Conservation (phyloP, 2,329 filamentous ascomycete genomes). For the Calonectria leucothoes region DNA sequence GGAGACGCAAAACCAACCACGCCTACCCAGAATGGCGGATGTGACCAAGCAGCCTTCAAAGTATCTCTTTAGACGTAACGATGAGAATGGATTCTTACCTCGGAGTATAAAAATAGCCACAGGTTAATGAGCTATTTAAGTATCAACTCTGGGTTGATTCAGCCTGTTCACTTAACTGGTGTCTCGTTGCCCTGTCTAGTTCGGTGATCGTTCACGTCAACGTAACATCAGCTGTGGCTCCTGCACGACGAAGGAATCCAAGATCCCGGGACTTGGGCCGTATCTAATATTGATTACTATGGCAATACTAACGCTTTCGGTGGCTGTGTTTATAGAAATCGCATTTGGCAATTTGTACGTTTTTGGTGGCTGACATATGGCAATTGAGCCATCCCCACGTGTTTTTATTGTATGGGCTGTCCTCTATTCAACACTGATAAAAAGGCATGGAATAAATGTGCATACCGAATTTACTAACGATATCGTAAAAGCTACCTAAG, state of each 20-base stretch:
- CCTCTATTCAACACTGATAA: neutral
- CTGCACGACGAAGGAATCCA: neutral
- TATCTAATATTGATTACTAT: neutral
- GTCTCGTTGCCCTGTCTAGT: neutral
- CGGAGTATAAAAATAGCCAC: neutral
- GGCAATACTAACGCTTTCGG: neutral
- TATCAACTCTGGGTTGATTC: neutral
- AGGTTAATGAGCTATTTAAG: neutral
- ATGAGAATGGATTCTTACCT: neutral
- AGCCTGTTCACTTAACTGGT: neutral
- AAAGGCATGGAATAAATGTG: neutral
- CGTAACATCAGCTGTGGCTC: neutral
- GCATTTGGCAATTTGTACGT: neutral
- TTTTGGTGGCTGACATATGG: neutral
- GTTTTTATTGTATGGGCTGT: neutral
- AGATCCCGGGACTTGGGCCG: neutral
- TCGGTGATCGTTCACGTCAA: neutral
- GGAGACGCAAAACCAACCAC: neutral
- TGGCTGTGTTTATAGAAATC: neutral
- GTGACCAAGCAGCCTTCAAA: neutral
- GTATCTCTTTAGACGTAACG: neutral
- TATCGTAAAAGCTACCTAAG: neutral
- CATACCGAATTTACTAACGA: neutral
- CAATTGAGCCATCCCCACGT: neutral
- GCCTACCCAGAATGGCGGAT: neutral